These are phyloP conservation scores for Beauveria varroae DNA, from an alignment of 2,329 filamentous ascomycete genomes.

Conservation along the genomic window DNA sequence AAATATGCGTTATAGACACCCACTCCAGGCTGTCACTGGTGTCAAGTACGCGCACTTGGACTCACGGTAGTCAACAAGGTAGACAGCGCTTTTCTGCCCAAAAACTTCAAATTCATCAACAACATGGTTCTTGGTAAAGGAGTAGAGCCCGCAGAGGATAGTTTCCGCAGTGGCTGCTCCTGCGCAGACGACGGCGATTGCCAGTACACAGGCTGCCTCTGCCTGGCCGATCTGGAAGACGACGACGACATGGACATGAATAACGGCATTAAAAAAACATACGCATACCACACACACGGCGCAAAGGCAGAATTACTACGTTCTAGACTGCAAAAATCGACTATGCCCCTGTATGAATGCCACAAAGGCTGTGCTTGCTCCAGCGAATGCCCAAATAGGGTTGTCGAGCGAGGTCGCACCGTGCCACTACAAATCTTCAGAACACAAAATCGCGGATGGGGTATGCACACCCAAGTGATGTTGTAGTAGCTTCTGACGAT, in stretches of 20 bases:
- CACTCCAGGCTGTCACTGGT: conserved; percentile 47
- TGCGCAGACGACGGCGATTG: conserved; percentile 58
- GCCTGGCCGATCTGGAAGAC: conserved; percentile 55
- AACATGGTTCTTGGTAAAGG: conserved; percentile 51
- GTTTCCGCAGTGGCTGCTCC: conserved; percentile 61
- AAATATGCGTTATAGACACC: not conserved
- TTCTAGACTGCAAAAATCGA: conserved; percentile 42
- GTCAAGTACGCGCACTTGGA: conserved; percentile 49
- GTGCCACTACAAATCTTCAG: conserved; percentile 71
- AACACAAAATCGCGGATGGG: conserved; percentile 68
- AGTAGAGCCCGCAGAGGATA: conserved; percentile 51
- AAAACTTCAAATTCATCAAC: conserved; percentile 62
- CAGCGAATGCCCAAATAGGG: conserved; percentile 59
- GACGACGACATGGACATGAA: conserved; percentile 22
- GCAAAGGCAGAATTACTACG: conserved; percentile 44
- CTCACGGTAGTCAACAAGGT: conserved; percentile 55
- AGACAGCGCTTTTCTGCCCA: conserved; percentile 48
- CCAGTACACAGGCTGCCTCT: conserved; percentile 60
- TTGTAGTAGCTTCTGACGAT: not conserved
- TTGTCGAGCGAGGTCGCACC: conserved; percentile 66
- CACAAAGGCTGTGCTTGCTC: conserved; percentile 63
- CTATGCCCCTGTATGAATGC: conserved; percentile 70
- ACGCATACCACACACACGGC: conserved; percentile 58
- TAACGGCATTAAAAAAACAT: conserved; percentile 27
- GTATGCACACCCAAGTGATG: conserved; percentile 28